Evolutionary conservation across 768 basidiomycete genomes (phyloP), one percentile per base, ranked within the genome.

Genomic region (Holtermannia corniformis): DNA sequence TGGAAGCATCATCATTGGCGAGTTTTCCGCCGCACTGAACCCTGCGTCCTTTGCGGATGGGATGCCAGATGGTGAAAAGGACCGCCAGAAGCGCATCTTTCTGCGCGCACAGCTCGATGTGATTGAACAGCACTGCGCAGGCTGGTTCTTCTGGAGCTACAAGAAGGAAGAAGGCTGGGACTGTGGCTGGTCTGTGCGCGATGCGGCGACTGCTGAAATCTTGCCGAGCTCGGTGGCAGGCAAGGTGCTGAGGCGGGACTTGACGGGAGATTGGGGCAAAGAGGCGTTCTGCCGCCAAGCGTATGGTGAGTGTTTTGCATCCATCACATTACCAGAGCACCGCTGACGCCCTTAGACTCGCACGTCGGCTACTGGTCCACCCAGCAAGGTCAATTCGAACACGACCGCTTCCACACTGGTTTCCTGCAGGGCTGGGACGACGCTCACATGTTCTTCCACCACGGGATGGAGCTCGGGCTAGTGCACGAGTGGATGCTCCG

Each of bases 141-240:
- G 87, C 3, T 85, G 80, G 78, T 89, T 82, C 74, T 89, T 85
- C 66, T 87, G 87, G 87, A 87, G 85, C 32, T 84, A 81, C 64
- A 87, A 82, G 75, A 86, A 87, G 69, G 77, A 81, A 47, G 65
- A 73, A 3, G 69, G 66, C 3, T 81, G 82, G 50, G 87, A 89
- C 72, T 77, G 73, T 3, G 86, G 86, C 0, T 88, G 87, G 87
- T 80, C 80, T 24, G 78, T 84, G 32, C 75, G 77, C 52, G 82
- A 87, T 67, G 82, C 84, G 0, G 78, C 80, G 1, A 75, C 75
- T 22, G 77, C 76, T 2, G 82, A 82, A 5, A 79, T 84, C 3
- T 79, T 87, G 60, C 86, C 85, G 0, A 19, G 62, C 0, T 75
- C 62, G 44, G 73, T 82, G 4, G 82, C 81, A n/a, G 43, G 57